These are phyloP conservation scores for Biscutella laevigata DNA, from an alignment of 441 rosid species.

Conservation along the genomic window DNA sequence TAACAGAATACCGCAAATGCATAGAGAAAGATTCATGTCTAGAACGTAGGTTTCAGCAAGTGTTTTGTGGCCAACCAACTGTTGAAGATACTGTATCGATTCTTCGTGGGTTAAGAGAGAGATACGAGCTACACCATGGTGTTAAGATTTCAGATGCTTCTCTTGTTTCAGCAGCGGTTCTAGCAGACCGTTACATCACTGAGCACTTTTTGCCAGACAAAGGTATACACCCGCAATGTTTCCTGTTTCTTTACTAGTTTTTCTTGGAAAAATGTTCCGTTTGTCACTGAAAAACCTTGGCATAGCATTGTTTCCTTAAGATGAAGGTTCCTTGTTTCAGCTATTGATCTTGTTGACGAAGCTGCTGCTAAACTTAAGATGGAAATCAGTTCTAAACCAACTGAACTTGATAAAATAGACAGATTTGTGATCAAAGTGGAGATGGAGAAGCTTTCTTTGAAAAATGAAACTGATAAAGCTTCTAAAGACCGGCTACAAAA, in stretches of 20 bases:
- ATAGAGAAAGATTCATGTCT: constrained; percentile 92
- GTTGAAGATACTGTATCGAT: constrained; percentile 71
- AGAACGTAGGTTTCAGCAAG: constrained; percentile 89
- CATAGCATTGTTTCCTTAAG: neutral
- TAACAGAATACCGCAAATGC: constrained; percentile 78
- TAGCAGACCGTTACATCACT: constrained; percentile 73
- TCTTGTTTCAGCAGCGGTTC: constrained; percentile 64
- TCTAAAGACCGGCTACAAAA: constrained; percentile 74
- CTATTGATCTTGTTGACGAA: constrained; percentile 92
- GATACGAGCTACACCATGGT: constrained; percentile 86
- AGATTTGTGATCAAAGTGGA: constrained; percentile 74
- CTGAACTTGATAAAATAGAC: constrained; percentile 71
- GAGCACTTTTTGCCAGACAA: constrained; percentile 88
- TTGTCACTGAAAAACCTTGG: neutral
- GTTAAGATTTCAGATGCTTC: constrained; percentile 75
- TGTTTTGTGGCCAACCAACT: constrained; percentile 79
- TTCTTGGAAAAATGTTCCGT: neutral
- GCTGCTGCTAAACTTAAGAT: constrained; percentile 93
- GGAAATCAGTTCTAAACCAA: constrained; percentile 96
- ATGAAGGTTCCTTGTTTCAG: constrained; percentile 31
- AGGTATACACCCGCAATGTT: constrained; percentile 34
- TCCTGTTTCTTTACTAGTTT: neutral
- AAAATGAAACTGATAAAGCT: constrained; percentile 78
- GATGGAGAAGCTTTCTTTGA: constrained; percentile 87
- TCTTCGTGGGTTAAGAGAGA: constrained; percentile 90